phyloP scores from a whole-genome alignment of 1,284 basidiomycete genomes.

The Leccinum holopus region DNA sequence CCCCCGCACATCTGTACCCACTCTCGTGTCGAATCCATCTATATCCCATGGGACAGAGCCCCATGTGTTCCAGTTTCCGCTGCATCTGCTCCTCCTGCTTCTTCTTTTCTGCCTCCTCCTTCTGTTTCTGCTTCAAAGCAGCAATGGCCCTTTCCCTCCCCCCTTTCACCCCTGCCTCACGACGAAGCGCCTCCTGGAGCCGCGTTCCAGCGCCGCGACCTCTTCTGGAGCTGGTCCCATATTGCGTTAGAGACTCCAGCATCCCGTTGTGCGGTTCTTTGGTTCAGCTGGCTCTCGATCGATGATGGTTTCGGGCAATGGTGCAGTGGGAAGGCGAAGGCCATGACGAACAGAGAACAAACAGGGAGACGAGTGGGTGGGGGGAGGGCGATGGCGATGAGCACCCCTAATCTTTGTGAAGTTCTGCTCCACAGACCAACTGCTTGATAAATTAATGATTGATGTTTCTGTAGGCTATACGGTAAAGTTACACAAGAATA shows the following conservation, averaged over 20 bases:
- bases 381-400: too few relatives aligned
- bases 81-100: conserved; percentile 43
- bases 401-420: too few relatives aligned
- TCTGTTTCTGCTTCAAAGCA: conserved; percentile 37
- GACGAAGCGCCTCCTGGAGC: conserved; percentile 26
- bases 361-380: too few relatives aligned
- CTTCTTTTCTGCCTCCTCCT: conserved; percentile 38
- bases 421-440: too few relatives aligned
- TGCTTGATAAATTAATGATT: too few relatives aligned
- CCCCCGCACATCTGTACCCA: conserved; percentile 59
- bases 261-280: conserved; percentile 36
- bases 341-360: too few relatives aligned
- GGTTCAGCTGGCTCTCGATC: background rate
- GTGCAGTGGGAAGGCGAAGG: too few relatives aligned
- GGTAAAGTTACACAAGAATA: too few relatives aligned
- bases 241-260: conserved; percentile 45
- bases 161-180: conserved; percentile 26
- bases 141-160: conserved; percentile 36
- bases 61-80: conserved; percentile 46
- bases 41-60: conserved; percentile 52
- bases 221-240: conserved; percentile 45
- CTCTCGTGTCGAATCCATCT: conserved; percentile 46
- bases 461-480: too few relatives aligned
- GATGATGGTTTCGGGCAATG: background rate
- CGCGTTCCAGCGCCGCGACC: conserved; percentile 11